Evolutionary conservation across 441 rosid species (phyloP).

Genomic region (Raphanus hybrid): DNA sequence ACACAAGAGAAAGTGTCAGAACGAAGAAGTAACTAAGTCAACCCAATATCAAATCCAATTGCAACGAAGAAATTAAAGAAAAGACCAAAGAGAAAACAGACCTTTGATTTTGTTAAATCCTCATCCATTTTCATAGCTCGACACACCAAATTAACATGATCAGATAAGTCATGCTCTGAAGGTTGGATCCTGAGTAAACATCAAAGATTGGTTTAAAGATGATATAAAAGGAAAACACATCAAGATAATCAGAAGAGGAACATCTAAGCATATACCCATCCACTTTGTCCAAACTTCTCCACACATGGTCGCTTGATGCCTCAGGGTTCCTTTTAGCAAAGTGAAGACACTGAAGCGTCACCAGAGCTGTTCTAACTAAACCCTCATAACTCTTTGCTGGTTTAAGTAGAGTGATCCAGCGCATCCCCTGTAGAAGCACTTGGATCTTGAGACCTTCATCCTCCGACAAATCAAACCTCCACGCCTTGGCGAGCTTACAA

Average conservation of each 20-base stretch:
- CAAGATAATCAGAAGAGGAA: not conserved
- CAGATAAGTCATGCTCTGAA: slow-evolving; percentile 47
- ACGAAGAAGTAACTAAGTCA: not conserved
- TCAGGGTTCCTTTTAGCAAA: slow-evolving; percentile 28
- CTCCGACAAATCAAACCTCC: slow-evolving; percentile 31
- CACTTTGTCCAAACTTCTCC: slow-evolving; percentile 7
- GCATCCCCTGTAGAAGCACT: slow-evolving; percentile 25
- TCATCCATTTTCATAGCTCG: slow-evolving; percentile 53
- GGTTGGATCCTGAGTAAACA: slow-evolving; percentile 42
- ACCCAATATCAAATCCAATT: not conserved
- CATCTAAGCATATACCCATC: slow-evolving; percentile 35
- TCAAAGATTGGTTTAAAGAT: not conserved
- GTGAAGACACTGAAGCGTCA: slow-evolving; percentile 28
- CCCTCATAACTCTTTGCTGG: slow-evolving; percentile 29
- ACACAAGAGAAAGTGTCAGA: not conserved
- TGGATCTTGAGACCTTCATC: slow-evolving; percentile 26
- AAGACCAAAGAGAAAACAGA: slow-evolving; percentile 27
- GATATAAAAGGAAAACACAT: slow-evolving; percentile 11
- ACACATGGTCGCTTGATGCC: not conserved
- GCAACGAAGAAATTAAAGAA: slow-evolving; percentile 5
- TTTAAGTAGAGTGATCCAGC: slow-evolving; percentile 19
- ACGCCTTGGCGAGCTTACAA: slow-evolving; percentile 27
- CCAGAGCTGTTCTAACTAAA: slow-evolving; percentile 22
- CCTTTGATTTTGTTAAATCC: slow-evolving; percentile 52
- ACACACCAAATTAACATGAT: slow-evolving; percentile 46